Percentiles rank a stretch among this genome's conserved stretches.
Evolutionary conservation across 805 yeast genomes (phyloP).

Genomic region (Candida sithepensis): DNA sequence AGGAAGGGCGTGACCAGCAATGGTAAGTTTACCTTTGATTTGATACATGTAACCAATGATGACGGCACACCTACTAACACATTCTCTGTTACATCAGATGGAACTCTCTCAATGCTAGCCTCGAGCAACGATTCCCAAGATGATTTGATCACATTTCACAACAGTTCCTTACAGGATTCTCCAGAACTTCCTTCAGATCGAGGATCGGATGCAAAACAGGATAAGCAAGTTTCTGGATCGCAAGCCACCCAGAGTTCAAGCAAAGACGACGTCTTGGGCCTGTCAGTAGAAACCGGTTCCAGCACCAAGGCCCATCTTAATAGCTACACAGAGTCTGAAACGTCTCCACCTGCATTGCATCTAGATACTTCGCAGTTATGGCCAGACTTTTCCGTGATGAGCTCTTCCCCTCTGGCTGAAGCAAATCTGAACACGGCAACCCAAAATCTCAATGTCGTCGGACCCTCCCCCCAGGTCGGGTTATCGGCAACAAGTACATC

Average conservation of each 20-base stretch:
- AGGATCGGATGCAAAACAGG: not conserved
- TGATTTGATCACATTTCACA: slow-evolving; percentile 10
- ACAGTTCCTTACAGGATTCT: not conserved
- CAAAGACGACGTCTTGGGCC: slow-evolving; percentile 22
- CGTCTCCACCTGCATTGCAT: slow-evolving; percentile 4
- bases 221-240: not conserved
- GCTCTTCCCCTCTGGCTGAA: slow-evolving; percentile 11
- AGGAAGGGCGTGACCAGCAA: slow-evolving; percentile 6
- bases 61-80: not conserved
- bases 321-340: not conserved
- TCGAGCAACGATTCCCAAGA: slow-evolving; percentile 15
- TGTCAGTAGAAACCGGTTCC: slow-evolving; percentile 19
- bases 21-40: slow-evolving; percentile 2
- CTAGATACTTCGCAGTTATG: slow-evolving; percentile 8
- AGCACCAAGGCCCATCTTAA: slow-evolving; percentile 7
- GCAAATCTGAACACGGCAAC: not conserved
- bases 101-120: not conserved
- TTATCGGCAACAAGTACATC: slow-evolving; percentile 4
- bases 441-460: slow-evolving; percentile 1
- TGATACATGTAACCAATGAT: not conserved
- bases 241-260: not conserved
- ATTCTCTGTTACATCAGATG: not conserved
- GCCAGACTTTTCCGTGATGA: slow-evolving; percentile 11
- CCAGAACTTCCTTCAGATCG: not conserved
- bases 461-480: not conserved